A percentile compares a stretch with the other conserved stretches of the same genome.
phyloP scores from a whole-genome alignment of 2,329 filamentous ascomycete species.

The Colletotrichum neosansevieriae region DNA sequence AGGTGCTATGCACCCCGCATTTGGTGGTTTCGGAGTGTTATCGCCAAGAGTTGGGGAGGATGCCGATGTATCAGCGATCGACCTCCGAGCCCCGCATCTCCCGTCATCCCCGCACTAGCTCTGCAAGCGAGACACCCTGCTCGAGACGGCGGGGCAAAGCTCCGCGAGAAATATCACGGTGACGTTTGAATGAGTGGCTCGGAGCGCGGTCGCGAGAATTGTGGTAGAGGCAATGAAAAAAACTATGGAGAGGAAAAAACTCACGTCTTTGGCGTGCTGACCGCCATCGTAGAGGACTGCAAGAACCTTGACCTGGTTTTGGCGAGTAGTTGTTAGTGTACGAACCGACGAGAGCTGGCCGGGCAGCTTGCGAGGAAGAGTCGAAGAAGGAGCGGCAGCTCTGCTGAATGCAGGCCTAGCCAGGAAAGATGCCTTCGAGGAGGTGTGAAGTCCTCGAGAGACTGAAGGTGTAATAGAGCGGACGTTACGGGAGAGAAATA shows the following conservation, averaged over 20 bases:
- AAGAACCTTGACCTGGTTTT: slow-evolving; percentile 88
- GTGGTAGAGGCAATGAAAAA: not conserved
- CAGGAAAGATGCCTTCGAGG: slow-evolving; percentile 42
- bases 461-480: slow-evolving; percentile 44
- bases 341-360: slow-evolving; percentile 64
- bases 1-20: slow-evolving; percentile 38
- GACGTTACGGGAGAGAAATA: slow-evolving; percentile 48
- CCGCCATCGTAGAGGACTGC: slow-evolving; percentile 93
- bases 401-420: slow-evolving; percentile 39
- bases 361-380: slow-evolving; percentile 58
- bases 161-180: slow-evolving; percentile 33
- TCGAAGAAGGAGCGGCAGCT: slow-evolving; percentile 34
- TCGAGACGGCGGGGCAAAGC: slow-evolving; percentile 32
- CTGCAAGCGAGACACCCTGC: slow-evolving; percentile 14
- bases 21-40: slow-evolving; percentile 22
- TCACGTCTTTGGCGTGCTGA: slow-evolving; percentile 87
- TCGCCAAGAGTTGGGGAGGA: slow-evolving; percentile 33
- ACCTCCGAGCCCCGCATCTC: slow-evolving; percentile 40
- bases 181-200: slow-evolving; percentile 22
- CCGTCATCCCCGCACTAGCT: slow-evolving; percentile 39
- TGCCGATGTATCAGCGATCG: slow-evolving; percentile 41
- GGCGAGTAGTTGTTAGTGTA: slow-evolving; percentile 62
- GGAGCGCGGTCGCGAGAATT: not conserved
- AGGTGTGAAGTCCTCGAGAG: slow-evolving; percentile 45
- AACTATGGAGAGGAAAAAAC: slow-evolving; percentile 42